Percentiles rank a stretch among this genome's conserved stretches.
These are phyloP conservation scores for Isabelozyma gotoi DNA, from an alignment of 805 yeast species.

Conservation along the genomic window DNA sequence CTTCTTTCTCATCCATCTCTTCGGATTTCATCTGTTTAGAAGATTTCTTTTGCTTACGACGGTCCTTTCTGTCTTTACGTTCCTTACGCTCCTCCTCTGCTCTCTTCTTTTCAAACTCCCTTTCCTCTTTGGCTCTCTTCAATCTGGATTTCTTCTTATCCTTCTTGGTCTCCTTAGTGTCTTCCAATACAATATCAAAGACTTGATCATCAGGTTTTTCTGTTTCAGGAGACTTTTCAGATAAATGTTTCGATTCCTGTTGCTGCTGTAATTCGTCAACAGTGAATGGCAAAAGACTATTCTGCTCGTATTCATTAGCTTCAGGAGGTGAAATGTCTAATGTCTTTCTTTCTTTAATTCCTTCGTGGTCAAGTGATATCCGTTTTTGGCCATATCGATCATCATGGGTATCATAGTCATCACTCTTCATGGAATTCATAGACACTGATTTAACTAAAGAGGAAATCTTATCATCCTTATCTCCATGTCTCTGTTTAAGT, in stretches of 20 bases:
- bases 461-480: slow-evolving; percentile 6
- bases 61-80: background rate
- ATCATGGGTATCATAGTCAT: background rate
- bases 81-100: background rate
- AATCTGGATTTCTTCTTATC: background rate
- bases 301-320: background rate
- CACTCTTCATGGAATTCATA: background rate
- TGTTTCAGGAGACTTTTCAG: no score
- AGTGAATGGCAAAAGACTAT: background rate
- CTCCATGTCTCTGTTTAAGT: slow-evolving; percentile 4
- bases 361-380: background rate
- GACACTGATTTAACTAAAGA: background rate
- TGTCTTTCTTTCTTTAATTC: background rate
- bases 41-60: background rate
- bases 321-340: background rate
- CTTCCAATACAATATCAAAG: slow-evolving; percentile 3
- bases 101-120: background rate
- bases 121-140: slow-evolving; percentile 1
- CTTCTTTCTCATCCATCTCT: background rate
- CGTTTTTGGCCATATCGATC: no score
- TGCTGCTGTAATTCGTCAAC: background rate
- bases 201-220: background rate
- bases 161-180: slow-evolving; percentile 1
- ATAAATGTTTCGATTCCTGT: background rate
- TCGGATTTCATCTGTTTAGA: background rate